These are phyloP conservation scores for Hermanozyma aechmeae DNA, from an alignment of 805 yeast genomes.

Conservation along the genomic window DNA sequence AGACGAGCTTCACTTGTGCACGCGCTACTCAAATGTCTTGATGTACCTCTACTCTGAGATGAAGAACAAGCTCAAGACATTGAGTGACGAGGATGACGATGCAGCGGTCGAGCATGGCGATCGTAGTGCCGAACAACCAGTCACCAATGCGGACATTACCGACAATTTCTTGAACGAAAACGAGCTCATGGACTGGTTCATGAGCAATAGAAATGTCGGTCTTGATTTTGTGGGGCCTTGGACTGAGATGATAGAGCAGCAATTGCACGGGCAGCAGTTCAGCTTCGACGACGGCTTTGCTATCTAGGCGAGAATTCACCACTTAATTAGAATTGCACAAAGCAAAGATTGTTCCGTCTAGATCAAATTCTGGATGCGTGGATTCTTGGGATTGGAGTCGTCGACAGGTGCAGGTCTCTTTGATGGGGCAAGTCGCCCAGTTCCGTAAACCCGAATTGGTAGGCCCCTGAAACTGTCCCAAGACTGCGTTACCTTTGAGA, in stretches of 20 bases:
- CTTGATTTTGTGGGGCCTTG: slow-evolving; percentile 57
- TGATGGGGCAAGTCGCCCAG: no score
- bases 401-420: no score
- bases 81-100: slow-evolving; percentile 7
- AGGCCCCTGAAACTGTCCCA: slow-evolving; percentile 17
- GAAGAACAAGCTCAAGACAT: slow-evolving; percentile 35
- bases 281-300: slow-evolving; percentile 15
- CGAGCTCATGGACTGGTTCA: slow-evolving; percentile 46
- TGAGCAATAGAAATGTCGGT: slow-evolving; percentile 28
- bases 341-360: no score
- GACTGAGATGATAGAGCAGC: slow-evolving; percentile 73
- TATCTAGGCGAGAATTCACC: no score
- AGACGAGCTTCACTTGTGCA: slow-evolving; percentile 78
- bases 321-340: no score
- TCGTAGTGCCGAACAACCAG: no score
- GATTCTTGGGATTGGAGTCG: no score
- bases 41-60: slow-evolving; percentile 71
- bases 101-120: no score
- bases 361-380: no score
- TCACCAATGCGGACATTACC: no score
- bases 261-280: slow-evolving; percentile 30
- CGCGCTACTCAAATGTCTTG: slow-evolving; percentile 67
- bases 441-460: slow-evolving; percentile 12
- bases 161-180: slow-evolving; percentile 55
- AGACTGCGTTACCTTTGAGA: slow-evolving; percentile 17